Base-by-base conservation (phyloP, 139 green algal species). In the Coelastrella sp. region DNA sequence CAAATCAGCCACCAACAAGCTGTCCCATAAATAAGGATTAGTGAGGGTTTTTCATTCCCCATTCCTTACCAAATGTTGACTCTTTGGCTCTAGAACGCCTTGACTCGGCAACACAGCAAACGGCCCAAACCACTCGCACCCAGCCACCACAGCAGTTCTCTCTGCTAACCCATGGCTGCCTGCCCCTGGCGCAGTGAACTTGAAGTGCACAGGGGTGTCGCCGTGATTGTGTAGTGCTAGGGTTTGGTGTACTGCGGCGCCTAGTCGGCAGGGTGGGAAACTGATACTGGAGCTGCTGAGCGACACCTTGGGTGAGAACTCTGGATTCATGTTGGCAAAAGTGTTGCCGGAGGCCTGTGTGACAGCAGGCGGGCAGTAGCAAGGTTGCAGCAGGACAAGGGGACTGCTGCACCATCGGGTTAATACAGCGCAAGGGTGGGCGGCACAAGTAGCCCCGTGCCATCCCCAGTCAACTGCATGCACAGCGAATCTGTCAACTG, bases 171-270 rank as follows among this genome's bases (percentile, higher is more conserved):
- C 58, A 58, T 66, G 13, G 14, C 47, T 19, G 3, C 8, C 77
- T 17, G 47, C 54, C 22, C 8, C 47, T 66, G 77, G 11, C 23
- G 77, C 77, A 65, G 54, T 85, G 68, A 96, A 94, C 14, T 87
- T 88, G 90, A 95, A 97, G 64, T 87, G 81, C 19, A 94, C 88
- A 8, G 94, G 90, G 14, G 94, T 96, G 94, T 97, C 96, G 0
- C 96, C 94, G 77, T 93, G 80, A 92, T 97, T 97, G 14, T 83
- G 64, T 14, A 97, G 84, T 82, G 91, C 88, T 65, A 96, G 75
- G 19, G 95, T 96, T 85, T 95, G 92, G 89, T 95, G 83, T 14
- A 91, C 87, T 5, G 71, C 16, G 71, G 95, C 87, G 7, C 92
- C 91, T 3, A 88, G 81, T 3, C 87, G 89, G 79, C 87, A 93